These are phyloP conservation scores for Aspergillus tubingensis DNA, from an alignment of 2,329 filamentous ascomycete genomes.

Conservation along the genomic window DNA sequence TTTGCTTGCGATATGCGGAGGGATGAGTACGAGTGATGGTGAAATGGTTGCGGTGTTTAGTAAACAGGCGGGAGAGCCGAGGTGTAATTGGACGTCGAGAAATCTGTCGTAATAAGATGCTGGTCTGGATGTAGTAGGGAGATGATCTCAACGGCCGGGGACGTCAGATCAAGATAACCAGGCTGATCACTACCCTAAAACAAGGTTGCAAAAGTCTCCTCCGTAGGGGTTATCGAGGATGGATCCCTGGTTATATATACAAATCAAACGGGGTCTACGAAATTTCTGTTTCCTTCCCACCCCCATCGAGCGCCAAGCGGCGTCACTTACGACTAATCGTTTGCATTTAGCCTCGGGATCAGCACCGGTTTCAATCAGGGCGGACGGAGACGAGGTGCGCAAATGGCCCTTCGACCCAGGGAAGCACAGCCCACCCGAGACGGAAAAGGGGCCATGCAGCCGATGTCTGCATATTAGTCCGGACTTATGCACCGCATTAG, in stretches of 20 bases:
- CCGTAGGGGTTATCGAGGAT: neutral
- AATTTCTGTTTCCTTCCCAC: neutral
- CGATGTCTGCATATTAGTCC: conserved; percentile 12
- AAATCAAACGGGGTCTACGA: neutral
- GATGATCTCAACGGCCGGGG: neutral
- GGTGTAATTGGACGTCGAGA: neutral
- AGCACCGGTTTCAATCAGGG: conserved; percentile 3
- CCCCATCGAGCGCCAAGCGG: neutral
- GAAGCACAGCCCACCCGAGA: conserved; percentile 1
- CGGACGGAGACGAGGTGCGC: conserved; percentile 1
- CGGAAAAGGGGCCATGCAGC: conserved; percentile 5
- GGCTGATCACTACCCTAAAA: neutral
- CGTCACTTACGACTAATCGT: conserved; percentile 4
- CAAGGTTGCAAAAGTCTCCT: neutral
- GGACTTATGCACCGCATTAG: conserved; percentile 17
- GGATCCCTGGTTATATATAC: conserved; percentile 2
- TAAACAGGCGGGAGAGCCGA: neutral
- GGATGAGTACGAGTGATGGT: neutral
- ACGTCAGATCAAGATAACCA: neutral
- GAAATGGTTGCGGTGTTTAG: neutral
- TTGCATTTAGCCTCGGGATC: conserved; percentile 7
- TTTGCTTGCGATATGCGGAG: neutral
- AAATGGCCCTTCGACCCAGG: neutral
- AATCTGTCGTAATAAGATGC: neutral
- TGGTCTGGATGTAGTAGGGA: neutral